Evolutionary conservation across 345 rosid species (phyloP), one percentile per base, ranked within the genome.

Genomic region (Gossypium australe): DNA sequence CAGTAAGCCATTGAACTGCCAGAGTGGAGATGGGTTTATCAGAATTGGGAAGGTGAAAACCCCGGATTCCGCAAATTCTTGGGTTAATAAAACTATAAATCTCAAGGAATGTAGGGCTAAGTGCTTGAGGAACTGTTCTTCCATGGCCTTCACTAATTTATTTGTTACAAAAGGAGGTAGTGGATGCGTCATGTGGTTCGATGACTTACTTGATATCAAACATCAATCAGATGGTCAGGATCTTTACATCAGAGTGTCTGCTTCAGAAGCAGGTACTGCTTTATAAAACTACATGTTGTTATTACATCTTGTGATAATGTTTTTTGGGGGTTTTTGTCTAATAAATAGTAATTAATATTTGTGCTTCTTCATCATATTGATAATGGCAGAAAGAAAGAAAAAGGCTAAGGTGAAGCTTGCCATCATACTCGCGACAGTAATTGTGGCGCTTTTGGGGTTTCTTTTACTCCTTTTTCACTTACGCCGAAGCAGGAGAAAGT

Each of bases 171-270:
- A 0, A 45, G 41, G 68, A 43, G 78, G 61, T 0, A 76, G 74
- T 11, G 78, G 74, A 4, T 76, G 78, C 20, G 66, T 2, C 20
- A 58, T 76, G 41, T 76, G 78, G 74, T 76, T 45, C n/a, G 73
- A 22, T 29, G 78, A 68, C 59, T 73, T 76, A 9, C 7, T 72
- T 67, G 79, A 80, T 61, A 67, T 76, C 8, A 72, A 60, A 49
- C 68, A 67, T 12, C 24, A 43, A 56, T 25, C 74, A 3, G 62
- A 29, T 14, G 76, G 52, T 83, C 82, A 53, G 92, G 78, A 80
- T 88, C 73, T 94, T 67, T 71, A 74, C 73, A 85, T 85, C 9
- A 90, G 74, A 76, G 93, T 94, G 17, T 85, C 97, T 8, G 65
- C 77, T 45, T 80, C 82, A 79, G 25, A 34, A 34, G 7, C 75